These are phyloP conservation scores for Podospora appendiculata DNA, from an alignment of 495 filamentous ascomycete genomes.

Conservation along the genomic window DNA sequence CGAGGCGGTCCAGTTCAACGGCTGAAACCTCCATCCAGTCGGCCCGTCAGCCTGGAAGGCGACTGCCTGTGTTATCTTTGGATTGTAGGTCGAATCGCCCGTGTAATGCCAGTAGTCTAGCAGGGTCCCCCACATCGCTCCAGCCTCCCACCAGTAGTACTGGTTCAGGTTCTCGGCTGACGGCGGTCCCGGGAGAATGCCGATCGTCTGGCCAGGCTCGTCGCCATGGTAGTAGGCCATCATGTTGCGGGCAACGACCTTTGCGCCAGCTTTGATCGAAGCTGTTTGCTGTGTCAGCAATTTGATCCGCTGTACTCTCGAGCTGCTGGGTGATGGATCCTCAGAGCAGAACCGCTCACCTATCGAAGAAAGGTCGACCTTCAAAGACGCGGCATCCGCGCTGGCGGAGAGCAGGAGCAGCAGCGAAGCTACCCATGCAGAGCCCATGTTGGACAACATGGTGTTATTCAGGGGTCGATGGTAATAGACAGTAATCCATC, in stretches of 20 bases:
- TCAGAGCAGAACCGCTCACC: not conserved
- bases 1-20: constrained; percentile 51
- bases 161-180: constrained; percentile 3
- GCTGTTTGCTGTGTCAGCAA: constrained; percentile 6
- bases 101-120: constrained; percentile 66
- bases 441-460: constrained; percentile 3
- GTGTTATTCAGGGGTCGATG: not conserved
- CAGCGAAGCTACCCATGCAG: not conserved
- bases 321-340: too few species aligned
- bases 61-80: constrained; percentile 44
- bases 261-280: constrained; percentile 20
- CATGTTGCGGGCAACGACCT: constrained; percentile 37
- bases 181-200: constrained; percentile 34
- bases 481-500: not conserved
- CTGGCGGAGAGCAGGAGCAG: not conserved
- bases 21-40: constrained; percentile 51
- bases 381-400: not conserved
- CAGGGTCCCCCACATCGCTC: constrained; percentile 61
- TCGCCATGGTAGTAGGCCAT: constrained; percentile 59
- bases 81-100: constrained; percentile 54
- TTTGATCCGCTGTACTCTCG: not conserved
- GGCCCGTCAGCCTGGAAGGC: constrained; percentile 47
- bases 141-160: constrained; percentile 70
- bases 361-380: constrained; percentile 5
- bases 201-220: constrained; percentile 45